Evolutionary conservation across 2,329 filamentous ascomycete species (phyloP).

Genomic region (Sclerotinia minor): DNA sequence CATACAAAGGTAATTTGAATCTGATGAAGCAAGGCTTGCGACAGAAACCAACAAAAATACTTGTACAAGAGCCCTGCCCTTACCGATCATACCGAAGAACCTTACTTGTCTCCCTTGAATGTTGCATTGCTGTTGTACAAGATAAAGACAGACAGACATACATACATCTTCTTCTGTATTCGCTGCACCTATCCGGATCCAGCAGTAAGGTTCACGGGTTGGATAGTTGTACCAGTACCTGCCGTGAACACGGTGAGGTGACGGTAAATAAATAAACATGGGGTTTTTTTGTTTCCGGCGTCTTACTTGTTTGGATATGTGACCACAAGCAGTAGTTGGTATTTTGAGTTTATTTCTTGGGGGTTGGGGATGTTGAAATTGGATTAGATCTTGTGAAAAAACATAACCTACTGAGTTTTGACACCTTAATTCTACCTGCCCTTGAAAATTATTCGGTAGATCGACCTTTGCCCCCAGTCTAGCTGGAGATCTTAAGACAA

Average conservation of each 20-base stretch:
- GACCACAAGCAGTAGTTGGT: no score
- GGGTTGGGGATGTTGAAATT: not conserved
- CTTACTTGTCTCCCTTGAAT: not conserved
- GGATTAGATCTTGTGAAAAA: not conserved
- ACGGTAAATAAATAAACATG: conserved; percentile 3
- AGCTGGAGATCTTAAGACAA: conserved; percentile 12
- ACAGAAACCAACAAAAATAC: not conserved
- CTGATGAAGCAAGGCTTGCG: conserved; percentile 15
- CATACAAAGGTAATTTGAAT: conserved; percentile 12
- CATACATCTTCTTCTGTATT: conserved; percentile 16
- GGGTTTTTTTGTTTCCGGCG: not conserved
- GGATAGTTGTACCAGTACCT: conserved; percentile 6
- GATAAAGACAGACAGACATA: conserved; percentile 15
- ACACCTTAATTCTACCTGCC: not conserved
- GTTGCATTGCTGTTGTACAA: conserved; percentile 10
- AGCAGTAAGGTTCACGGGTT: conserved; percentile 18
- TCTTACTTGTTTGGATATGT: not conserved
- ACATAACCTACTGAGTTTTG: not conserved
- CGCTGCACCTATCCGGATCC: conserved; percentile 22
- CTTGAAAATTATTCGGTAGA: not conserved
- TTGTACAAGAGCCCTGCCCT: not conserved
- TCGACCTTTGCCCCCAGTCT: not conserved
- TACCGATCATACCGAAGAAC: conserved; percentile 15
- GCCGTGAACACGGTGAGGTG: conserved; percentile 11
- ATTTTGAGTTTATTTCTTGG: not conserved